phyloP scores from a whole-genome alignment of 2,329 filamentous ascomycete species.

The Aphanocladium album region DNA sequence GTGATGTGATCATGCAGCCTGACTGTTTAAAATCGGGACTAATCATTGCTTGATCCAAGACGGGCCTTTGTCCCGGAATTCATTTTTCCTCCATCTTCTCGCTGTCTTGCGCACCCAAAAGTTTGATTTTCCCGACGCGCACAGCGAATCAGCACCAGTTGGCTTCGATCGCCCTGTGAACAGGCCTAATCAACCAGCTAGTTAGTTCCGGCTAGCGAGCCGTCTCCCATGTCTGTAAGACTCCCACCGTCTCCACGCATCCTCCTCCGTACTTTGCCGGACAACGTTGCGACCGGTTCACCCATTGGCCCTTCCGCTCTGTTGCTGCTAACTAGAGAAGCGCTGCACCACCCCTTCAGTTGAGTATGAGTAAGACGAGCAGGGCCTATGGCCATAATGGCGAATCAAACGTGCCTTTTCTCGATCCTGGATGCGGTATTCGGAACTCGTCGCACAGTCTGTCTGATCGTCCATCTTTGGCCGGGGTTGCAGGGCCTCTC shows the following conservation, averaged over 20 bases:
- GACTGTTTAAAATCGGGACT: slow-evolving; percentile 5
- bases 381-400: neutral
- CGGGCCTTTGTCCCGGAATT: neutral
- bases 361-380: slow-evolving; percentile 4
- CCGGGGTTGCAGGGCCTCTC: neutral
- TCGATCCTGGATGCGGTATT: neutral
- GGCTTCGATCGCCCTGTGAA: neutral
- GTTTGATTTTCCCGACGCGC: neutral
- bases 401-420: neutral
- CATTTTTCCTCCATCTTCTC: neutral
- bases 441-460: neutral
- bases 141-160: neutral
- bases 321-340: neutral
- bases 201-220: too few relatives aligned
- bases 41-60: neutral
- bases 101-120: neutral
- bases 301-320: neutral
- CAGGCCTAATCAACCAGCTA: neutral
- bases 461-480: neutral
- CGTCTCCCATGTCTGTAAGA: neutral
- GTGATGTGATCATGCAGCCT: slow-evolving; percentile 9
- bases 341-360: neutral
- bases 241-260: neutral
- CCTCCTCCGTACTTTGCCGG: neutral
- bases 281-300: neutral